These are phyloP conservation scores for Parachaetomium inaequale DNA, from an alignment of 495 filamentous ascomycete genomes.

Conservation along the genomic window DNA sequence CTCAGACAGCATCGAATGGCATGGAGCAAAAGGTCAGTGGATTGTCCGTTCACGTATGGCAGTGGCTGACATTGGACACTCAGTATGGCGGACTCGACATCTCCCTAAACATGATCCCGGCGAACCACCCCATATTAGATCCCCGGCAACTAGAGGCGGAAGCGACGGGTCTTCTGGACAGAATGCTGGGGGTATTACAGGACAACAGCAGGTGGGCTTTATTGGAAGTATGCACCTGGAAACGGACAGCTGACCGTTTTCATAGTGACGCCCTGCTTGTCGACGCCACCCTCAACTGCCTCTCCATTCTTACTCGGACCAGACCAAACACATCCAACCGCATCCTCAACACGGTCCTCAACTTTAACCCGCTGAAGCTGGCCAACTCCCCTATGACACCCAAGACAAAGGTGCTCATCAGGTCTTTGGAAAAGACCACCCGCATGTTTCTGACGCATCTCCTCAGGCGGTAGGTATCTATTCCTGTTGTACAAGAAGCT, in stretches of 20 bases:
- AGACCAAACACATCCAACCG: constrained; percentile 77
- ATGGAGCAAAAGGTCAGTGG: constrained; percentile 75
- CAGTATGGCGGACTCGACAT: constrained; percentile 83
- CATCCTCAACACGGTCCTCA: constrained; percentile 78
- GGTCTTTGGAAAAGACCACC: constrained; percentile 91
- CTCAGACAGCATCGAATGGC: constrained; percentile 79
- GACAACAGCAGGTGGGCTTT: constrained; percentile 71
- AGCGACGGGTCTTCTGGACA: constrained; percentile 80
- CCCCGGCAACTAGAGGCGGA: constrained; percentile 84
- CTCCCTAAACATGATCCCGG: constrained; percentile 78
- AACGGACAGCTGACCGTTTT: constrained; percentile 11
- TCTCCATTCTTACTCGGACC: constrained; percentile 73
- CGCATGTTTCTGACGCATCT: constrained; percentile 77
- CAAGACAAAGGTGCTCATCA: constrained; percentile 72
- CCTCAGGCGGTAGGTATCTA: constrained; percentile 58
- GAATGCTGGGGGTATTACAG: constrained; percentile 81
- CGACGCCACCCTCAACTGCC: constrained; percentile 85
- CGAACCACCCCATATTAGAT: constrained; percentile 72
- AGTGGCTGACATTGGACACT: constrained; percentile 25
- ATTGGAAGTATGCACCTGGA: background rate
- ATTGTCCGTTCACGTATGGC: background rate
- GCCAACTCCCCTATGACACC: constrained; percentile 73
- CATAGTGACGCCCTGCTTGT: constrained; percentile 81
- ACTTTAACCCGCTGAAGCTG: constrained; percentile 83
- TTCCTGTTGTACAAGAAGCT: background rate